phyloP scores from a whole-genome alignment of 768 basidiomycete genomes.

The Holtermannia corniformis region DNA sequence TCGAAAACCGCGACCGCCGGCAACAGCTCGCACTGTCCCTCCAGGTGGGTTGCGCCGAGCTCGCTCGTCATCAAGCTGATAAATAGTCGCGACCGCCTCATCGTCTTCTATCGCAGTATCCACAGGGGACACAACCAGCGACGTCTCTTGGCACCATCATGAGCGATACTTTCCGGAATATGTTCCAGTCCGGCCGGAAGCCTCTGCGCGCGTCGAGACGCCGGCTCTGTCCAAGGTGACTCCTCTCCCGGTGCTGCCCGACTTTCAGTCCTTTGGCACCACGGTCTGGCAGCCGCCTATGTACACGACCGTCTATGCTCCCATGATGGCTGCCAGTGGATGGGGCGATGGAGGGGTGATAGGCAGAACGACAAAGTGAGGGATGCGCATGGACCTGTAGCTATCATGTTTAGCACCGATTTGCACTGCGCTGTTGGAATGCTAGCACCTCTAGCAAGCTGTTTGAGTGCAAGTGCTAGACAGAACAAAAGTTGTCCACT shows the following conservation, averaged over 20 bases:
- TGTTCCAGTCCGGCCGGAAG: background rate
- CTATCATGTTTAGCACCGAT: background rate
- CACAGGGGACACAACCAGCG: background rate
- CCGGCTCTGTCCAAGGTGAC: background rate
- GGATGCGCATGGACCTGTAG: background rate
- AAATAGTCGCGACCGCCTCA: no score
- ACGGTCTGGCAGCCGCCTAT: background rate
- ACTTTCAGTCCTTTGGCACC: background rate
- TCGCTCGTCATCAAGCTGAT: no score
- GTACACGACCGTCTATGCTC: no score
- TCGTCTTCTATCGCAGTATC: no score
- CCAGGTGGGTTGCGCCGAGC: no score
- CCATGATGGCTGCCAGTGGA: no score
- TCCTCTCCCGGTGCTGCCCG: background rate
- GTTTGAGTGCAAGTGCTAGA: background rate
- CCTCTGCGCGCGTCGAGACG: background rate
- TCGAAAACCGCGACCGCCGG: no score
- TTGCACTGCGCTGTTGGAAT: background rate
- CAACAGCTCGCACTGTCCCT: no score
- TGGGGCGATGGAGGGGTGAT: no score
- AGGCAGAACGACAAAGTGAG: background rate
- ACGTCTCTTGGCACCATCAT: background rate
- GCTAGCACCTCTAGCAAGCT: background rate
- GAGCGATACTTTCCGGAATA: background rate
- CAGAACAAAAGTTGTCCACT: background rate